These are phyloP conservation scores for Ascochyta viciae-villosae DNA, from an alignment of 2,329 filamentous ascomycete species.

Conservation along the genomic window DNA sequence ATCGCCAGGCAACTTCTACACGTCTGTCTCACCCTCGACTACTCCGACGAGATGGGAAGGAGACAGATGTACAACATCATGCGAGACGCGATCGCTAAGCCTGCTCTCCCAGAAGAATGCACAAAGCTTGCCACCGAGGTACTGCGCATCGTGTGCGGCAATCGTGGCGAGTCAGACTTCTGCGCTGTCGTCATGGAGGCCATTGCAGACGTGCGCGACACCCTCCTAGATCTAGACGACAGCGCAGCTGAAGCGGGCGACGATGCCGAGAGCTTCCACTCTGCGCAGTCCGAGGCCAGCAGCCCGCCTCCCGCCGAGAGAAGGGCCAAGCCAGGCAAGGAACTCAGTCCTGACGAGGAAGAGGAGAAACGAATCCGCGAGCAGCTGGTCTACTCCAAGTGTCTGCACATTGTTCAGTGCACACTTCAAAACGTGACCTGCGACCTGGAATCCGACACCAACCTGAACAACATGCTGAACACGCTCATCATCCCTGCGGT, in stretches of 20 bases:
- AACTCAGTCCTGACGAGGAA: constrained; percentile 58
- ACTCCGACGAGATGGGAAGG: constrained; percentile 94
- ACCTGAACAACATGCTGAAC: constrained; percentile 97
- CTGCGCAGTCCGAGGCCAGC: constrained; percentile 84
- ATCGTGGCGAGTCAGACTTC: constrained; percentile 81
- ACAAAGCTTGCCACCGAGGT: constrained; percentile 87
- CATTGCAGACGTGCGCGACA: constrained; percentile 95
- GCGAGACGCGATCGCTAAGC: constrained; percentile 81
- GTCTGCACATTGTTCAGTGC: constrained; percentile 94
- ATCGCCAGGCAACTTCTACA: constrained; percentile 94
- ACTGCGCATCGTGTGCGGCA: constrained; percentile 81
- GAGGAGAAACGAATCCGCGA: constrained; percentile 81
- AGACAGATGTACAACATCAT: constrained; percentile 95
- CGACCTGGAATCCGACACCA: constrained; percentile 84
- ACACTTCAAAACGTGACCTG: constrained; percentile 94
- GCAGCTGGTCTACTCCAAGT: constrained; percentile 98
- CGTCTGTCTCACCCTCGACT: constrained; percentile 90
- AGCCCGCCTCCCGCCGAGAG: constrained; percentile 60
- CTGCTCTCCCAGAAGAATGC: constrained; percentile 88
- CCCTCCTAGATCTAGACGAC: constrained; percentile 71
- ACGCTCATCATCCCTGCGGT: constrained; percentile 96
- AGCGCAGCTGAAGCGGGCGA: constrained; percentile 57
- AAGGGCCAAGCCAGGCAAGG: constrained; percentile 41
- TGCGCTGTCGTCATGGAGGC: constrained; percentile 88
- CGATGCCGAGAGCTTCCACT: constrained; percentile 79